Conservation (phyloP, 768 basidiomycete genomes). For the Pleurotus giganteus region DNA sequence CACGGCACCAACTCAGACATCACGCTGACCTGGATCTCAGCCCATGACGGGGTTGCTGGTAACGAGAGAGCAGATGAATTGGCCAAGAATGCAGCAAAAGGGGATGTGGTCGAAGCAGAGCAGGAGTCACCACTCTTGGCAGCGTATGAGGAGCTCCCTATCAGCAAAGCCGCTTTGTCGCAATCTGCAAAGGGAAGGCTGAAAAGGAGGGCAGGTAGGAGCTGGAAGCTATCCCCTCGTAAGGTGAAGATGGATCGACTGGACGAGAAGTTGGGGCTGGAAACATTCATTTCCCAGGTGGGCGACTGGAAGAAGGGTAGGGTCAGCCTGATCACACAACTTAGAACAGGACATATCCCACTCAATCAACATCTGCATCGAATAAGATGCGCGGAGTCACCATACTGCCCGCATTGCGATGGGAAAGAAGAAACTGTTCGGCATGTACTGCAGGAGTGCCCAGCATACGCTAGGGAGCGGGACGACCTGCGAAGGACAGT, state of each 20-base stretch:
- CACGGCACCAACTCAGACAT: constrained; percentile 3
- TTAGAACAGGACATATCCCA: background rate
- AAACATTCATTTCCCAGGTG: background rate
- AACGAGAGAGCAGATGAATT: constrained; percentile 20
- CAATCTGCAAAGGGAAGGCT: constrained; percentile 15
- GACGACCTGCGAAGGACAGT: background rate
- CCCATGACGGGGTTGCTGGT: constrained; percentile 18
- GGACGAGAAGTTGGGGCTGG: background rate
- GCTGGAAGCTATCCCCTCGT: background rate
- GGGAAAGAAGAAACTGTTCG: background rate
- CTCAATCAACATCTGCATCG: background rate
- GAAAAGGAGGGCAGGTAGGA: background rate
- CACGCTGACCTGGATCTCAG: constrained; percentile 22
- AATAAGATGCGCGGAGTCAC: background rate
- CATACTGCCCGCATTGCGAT: background rate
- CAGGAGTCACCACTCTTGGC: background rate
- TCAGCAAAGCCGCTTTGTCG: constrained; percentile 15
- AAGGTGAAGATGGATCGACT: background rate
- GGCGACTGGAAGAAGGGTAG: constrained; percentile 2
- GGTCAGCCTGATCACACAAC: background rate
- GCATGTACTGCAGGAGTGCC: background rate
- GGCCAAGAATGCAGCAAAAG: constrained; percentile 20
- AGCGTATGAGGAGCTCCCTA: constrained; percentile 11
- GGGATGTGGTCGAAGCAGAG: background rate
- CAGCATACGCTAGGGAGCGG: background rate